phyloP scores from a whole-genome alignment of 2,329 filamentous ascomycete genomes.

The Bipolaris sorokiniana region DNA sequence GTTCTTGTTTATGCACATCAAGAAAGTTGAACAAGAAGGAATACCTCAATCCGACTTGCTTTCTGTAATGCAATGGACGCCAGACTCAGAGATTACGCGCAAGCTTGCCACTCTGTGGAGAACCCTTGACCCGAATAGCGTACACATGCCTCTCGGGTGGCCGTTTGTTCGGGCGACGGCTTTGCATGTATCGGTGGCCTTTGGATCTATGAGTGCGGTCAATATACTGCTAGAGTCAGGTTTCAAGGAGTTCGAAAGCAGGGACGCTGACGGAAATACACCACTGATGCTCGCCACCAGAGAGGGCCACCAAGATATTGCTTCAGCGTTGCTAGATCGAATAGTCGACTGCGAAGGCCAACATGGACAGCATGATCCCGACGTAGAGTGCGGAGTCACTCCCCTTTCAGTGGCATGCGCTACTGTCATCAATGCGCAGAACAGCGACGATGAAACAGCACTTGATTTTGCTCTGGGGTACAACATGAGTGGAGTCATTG shows the following conservation, averaged over 20 bases:
- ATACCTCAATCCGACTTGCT: neutral
- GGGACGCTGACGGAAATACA: neutral
- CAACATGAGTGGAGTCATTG: slow-evolving; percentile 2
- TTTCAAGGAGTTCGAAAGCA: neutral
- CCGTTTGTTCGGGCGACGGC: neutral
- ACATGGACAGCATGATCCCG: neutral
- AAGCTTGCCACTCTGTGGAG: neutral
- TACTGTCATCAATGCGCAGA: slow-evolving; percentile 11
- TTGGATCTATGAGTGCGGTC: neutral
- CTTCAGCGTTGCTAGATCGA: neutral
- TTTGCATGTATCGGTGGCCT: neutral
- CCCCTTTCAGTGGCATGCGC: neutral
- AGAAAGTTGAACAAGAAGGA: neutral
- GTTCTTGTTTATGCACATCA: neutral
- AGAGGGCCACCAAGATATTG: neutral
- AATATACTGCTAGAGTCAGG: neutral
- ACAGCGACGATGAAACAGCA: slow-evolving; percentile 17
- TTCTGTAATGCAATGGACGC: neutral
- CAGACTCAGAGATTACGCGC: neutral
- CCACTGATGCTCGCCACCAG: neutral
- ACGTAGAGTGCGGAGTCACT: neutral
- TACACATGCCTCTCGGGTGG: neutral
- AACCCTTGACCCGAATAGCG: neutral
- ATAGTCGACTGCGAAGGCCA: neutral
- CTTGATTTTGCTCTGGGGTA: slow-evolving; percentile 11